A percentile compares a stretch with the other conserved stretches of the same genome.
Conservation (phyloP, 768 basidiomycete species). For the Lyophyllum decastes region DNA sequence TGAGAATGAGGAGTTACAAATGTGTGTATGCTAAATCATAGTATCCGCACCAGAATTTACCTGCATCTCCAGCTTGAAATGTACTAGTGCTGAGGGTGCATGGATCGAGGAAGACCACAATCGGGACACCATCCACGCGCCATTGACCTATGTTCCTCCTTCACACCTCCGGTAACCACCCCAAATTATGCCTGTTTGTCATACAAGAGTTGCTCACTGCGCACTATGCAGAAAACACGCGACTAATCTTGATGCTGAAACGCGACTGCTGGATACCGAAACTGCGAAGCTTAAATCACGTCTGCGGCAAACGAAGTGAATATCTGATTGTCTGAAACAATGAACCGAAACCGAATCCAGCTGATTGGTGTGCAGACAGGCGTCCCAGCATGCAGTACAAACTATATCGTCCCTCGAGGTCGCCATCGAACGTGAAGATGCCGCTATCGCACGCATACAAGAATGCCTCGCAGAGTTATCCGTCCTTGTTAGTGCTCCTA, state of each 20-base stretch:
- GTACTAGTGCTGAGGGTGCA: slow-evolving; percentile 5
- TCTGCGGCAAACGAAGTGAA: slow-evolving; percentile 30
- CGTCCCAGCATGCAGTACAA: slow-evolving; percentile 22
- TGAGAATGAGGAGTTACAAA: slow-evolving; percentile 28
- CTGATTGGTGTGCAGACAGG: slow-evolving; percentile 17
- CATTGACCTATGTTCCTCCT: slow-evolving; percentile 20
- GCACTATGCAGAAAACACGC: slow-evolving; percentile 22
- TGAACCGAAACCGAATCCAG: background rate
- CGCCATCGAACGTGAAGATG: slow-evolving; percentile 22
- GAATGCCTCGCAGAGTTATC: slow-evolving; percentile 30
- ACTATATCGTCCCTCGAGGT: slow-evolving; percentile 24
- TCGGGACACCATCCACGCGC: background rate
- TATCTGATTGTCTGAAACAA: background rate
- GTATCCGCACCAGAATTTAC: background rate
- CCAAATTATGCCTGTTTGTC: background rate
- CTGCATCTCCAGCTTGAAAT: slow-evolving; percentile 12
- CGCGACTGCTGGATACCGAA: slow-evolving; percentile 27
- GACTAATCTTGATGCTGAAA: slow-evolving; percentile 25
- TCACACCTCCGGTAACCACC: slow-evolving; percentile 17
- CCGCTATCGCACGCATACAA: slow-evolving; percentile 19
- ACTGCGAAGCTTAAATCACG: slow-evolving; percentile 27
- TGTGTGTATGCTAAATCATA: slow-evolving; percentile 17
- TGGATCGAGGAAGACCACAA: background rate
- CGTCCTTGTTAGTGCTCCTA: slow-evolving; percentile 21
- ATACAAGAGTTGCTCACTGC: background rate